Percentiles rank a stretch among this genome's conserved stretches.
Conservation (phyloP, 148 eudicot genomes). For the Rhododendron henanense region DNA sequence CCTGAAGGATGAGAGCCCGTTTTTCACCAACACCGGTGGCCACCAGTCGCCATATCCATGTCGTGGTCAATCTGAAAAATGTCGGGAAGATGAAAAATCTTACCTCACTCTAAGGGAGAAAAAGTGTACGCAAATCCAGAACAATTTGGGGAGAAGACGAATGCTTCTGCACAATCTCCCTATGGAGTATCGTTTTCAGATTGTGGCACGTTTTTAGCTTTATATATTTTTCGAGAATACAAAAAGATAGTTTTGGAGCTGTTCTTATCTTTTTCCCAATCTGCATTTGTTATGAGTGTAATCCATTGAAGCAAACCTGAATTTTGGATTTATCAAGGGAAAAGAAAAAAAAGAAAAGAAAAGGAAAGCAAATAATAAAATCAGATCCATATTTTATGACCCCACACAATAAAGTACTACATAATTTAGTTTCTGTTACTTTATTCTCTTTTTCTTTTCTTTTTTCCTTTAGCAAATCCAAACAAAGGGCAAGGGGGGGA, state of each 20-base stretch:
- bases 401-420: background rate
- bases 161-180: background rate
- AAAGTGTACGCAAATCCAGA: too few relatives aligned
- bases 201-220: background rate
- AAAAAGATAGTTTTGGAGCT: background rate
- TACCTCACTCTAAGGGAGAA: too few relatives aligned
- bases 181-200: background rate
- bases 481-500: background rate
- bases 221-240: background rate
- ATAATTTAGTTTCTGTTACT: background rate
- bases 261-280: background rate
- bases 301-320: background rate
- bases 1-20: too few relatives aligned
- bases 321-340: background rate
- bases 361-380: background rate
- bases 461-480: background rate
- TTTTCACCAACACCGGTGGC: too few relatives aligned
- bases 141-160: background rate
- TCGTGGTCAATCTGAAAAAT: too few relatives aligned
- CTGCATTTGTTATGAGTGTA: background rate
- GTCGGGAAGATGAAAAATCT: too few relatives aligned
- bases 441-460: background rate
- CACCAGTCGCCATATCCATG: too few relatives aligned
- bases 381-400: background rate
- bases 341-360: background rate